Evolutionary conservation across 257 asterid species (phyloP), one percentile per base, ranked within the genome.

Genomic region (Scutellaria barbata): DNA sequence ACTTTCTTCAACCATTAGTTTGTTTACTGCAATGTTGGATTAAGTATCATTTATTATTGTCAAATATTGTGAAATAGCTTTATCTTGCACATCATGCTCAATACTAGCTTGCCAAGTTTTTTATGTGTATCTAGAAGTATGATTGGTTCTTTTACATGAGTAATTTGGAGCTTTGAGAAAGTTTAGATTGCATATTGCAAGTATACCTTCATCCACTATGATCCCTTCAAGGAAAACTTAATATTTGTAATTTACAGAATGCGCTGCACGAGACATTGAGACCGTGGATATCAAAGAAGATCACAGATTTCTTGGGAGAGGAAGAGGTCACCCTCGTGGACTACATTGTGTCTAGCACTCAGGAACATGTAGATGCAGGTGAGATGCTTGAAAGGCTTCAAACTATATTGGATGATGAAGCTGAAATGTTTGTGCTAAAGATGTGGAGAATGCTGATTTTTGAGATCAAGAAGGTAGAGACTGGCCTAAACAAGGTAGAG

Each of bases 381-480:
- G 98, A 90, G 85, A 95, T 95, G 99, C 90, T 95, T 74, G 92
- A 92, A 69, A 90, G 96, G 73, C 97, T 95, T 71, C 97, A 88
- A 67, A 71, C 87, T 52, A 92, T 95, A 78, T 77, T 95, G 84
- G 99, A 95, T 16, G 99, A 95, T 43, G 99, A 95, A 82, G 99
- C 99, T 22, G 99, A 95, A 79, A 88, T 95, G 99, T 95, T 92
- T 79, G 98, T 95, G 79, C 92, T 95, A 59, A 95, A 95, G 89
- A 92, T 95, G 98, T 95, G 99, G 98, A 95, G 99, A 83, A 95
- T 95, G 99, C 99, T 95, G 40, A 95, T 95, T 72, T 95, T 89
- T 75, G 99, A 95, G 85, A 87, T 95, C 80, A 92, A 92, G 86
- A 95, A 78, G 84, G 97, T 92, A 22, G 99, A 95, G 81, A 90